These are phyloP conservation scores for Cryphonectria radicalis DNA, from an alignment of 2,329 filamentous ascomycete genomes.

Conservation along the genomic window DNA sequence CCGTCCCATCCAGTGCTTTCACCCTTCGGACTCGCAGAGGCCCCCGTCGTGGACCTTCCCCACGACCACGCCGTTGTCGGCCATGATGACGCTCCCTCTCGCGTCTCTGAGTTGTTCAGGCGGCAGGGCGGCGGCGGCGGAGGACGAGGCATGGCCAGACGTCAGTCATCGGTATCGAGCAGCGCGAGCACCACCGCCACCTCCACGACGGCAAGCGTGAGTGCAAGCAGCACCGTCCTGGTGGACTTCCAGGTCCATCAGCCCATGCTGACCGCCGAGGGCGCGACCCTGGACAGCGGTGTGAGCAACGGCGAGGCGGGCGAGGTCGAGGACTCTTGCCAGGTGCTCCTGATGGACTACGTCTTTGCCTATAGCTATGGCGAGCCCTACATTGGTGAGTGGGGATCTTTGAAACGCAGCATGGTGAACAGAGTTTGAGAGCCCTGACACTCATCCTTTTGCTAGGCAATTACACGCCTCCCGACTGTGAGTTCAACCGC, in stretches of 20 bases:
- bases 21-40: conserved; percentile 4
- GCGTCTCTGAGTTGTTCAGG: background rate
- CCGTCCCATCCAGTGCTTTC: background rate
- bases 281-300: conserved; percentile 44
- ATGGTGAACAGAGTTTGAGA: background rate
- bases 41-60: background rate
- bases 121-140: conserved; percentile 5
- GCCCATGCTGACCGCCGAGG: conserved; percentile 61
- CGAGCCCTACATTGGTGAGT: conserved; percentile 71
- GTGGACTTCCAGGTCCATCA: conserved; percentile 72
- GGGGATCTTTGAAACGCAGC: too few relatives aligned
- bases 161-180: conserved; percentile 17
- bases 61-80: background rate
- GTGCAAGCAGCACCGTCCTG: conserved; percentile 44
- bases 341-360: conserved; percentile 69
- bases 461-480: conserved; percentile 67
- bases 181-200: conserved; percentile 29
- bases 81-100: background rate
- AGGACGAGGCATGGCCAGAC: conserved; percentile 6
- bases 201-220: conserved; percentile 30
- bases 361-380: conserved; percentile 75
- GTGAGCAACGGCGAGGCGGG: conserved; percentile 35
- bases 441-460: too few relatives aligned
- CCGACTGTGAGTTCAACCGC: conserved; percentile 71
- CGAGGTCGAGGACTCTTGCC: conserved; percentile 44